Evolutionary conservation across 495 filamentous ascomycete species (phyloP).

Genomic region (Hypoxylon perforatum): DNA sequence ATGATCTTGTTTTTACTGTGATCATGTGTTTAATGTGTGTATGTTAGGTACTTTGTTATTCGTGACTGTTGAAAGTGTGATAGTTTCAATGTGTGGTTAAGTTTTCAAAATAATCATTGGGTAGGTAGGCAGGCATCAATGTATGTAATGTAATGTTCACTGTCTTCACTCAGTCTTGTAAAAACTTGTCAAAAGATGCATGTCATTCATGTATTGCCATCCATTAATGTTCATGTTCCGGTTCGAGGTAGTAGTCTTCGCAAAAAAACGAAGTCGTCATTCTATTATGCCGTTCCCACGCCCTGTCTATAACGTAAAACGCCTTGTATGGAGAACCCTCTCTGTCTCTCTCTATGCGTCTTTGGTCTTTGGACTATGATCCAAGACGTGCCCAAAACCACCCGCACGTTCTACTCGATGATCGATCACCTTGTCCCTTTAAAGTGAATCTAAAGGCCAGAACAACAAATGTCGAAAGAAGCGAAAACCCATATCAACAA

Average conservation of each 20-base stretch:
- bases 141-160: too few relatives aligned
- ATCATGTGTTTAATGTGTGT: too few relatives aligned
- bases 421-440: not conserved
- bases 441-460: not conserved
- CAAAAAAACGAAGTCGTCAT: conserved; percentile 21
- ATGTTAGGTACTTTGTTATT: too few relatives aligned
- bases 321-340: conserved; percentile 20
- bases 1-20: too few relatives aligned
- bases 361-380: conserved; percentile 15
- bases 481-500: conserved; percentile 6
- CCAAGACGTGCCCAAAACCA: conserved; percentile 26
- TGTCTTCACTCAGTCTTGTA: too few relatives aligned
- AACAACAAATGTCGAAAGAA: conserved; percentile 13
- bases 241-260: too few relatives aligned
- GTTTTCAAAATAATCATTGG: too few relatives aligned
- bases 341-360: conserved; percentile 23
- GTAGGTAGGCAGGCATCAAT: too few relatives aligned
- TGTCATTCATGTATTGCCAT: not conserved
- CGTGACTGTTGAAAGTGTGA: too few relatives aligned
- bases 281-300: conserved; percentile 37
- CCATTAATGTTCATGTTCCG: conserved; percentile 11
- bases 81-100: too few relatives aligned
- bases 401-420: conserved; percentile 10
- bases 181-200: too few relatives aligned
- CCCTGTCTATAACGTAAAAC: conserved; percentile 38